Evolutionary conservation across 129 eudicot genomes (phyloP), one percentile per base, ranked within the genome.

Genomic region (Cynara cardunculus): DNA sequence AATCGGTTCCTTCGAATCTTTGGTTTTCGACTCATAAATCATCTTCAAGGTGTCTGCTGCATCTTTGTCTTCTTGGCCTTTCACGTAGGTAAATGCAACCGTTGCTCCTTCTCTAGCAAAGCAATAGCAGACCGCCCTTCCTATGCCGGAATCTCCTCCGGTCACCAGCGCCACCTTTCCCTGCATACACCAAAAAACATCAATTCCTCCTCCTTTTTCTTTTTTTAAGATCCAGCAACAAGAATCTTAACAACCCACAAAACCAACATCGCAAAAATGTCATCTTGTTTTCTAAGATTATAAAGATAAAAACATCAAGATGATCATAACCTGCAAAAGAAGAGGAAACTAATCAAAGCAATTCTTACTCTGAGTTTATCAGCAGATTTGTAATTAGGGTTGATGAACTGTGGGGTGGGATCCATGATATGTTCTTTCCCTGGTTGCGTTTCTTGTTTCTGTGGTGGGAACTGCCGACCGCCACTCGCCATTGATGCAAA

Each of bases 141-240:
- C 98, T 0, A 94, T 91, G 26, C 98, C 98, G 0, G 98, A 91
- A 77, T 94, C 98, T 2, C 98, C 98, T 0, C 98, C 98, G 0
- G 95, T 91, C 70, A 94, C 95, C 27, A 94, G 61, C 4, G 97
- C 98, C 81, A 94, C 91, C 78, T 94, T 91, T 9, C 95, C 98
- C 98, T 94, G 65, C 84, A 85, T 59, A 13, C 26, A 62, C n/a
- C 13, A 31, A 32, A 62, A 21, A 10, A 24, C 28, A 22, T 27
- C 31, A n/a, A 59, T 18, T 0, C 21, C 31, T 28, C 31, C n/a
- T n/a, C n/a, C n/a, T 34, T 32, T 32, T 32, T 32, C 37, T 32
- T 32, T 34, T 34, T 34, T 34, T 5, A 34, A 0, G 39, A 34
- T 34, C 9, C 8, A 34, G 39, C 0, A 34, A 34, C 39, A 34